Evolutionary conservation across 1,139 yeast genomes (phyloP).

Genomic region (Dujonia santamariae): DNA sequence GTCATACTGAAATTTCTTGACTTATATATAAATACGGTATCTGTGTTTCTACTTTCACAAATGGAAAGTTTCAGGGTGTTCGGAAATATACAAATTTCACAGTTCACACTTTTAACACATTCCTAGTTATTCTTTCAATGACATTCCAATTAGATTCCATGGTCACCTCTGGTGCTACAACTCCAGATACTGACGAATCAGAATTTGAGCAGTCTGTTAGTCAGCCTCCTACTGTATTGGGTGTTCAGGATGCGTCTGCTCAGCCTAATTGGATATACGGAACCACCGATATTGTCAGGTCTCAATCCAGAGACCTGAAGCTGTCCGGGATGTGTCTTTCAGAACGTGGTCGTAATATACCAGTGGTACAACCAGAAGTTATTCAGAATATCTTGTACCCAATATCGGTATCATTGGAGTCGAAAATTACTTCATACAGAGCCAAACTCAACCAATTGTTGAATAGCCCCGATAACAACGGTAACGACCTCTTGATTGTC

Average conservation of each 20-base stretch:
- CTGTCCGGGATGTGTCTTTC: constrained; percentile 21
- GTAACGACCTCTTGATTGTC: constrained; percentile 30
- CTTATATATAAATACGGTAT: no score
- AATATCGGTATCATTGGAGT: constrained; percentile 20
- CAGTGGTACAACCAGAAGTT: constrained; percentile 45
- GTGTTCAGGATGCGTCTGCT: no score
- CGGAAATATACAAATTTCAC: no score
- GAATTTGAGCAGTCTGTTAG: no score
- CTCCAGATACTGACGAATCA: constrained; percentile 1
- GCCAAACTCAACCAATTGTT: constrained; percentile 14
- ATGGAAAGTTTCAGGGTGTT: no score
- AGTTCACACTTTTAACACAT: no score
- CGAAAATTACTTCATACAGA: constrained; percentile 25
- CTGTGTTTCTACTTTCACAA: no score
- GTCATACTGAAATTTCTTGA: no score
- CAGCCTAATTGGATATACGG: constrained; percentile 17
- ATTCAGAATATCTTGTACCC: constrained; percentile 42
- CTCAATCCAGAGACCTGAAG: constrained; percentile 5
- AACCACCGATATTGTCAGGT: constrained; percentile 14
- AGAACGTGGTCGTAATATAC: constrained; percentile 28
- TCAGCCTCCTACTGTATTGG: no score
- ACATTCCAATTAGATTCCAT: background rate
- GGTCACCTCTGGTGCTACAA: constrained; percentile 1
- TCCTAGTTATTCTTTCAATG: background rate
- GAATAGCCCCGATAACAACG: constrained; percentile 2